Evolutionary conservation across 2,329 filamentous ascomycete species (phyloP).

Genomic region (Cladophialophora exuberans): DNA sequence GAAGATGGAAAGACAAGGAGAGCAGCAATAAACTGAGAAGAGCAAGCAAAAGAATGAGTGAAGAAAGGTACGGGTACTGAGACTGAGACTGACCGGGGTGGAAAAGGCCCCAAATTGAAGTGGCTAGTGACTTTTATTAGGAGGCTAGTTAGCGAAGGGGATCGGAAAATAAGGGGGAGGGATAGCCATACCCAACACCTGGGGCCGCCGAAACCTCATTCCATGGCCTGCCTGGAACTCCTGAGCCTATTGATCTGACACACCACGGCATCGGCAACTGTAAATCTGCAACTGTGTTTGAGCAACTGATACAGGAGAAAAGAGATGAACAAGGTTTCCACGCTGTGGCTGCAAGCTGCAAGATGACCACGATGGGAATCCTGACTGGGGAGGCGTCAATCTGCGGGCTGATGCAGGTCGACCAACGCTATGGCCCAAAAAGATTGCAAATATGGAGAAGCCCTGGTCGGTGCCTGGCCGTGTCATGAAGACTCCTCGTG

Average conservation of each 20-base stretch:
- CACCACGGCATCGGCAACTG: too few species aligned
- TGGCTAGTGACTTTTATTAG: too few species aligned
- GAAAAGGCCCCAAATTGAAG: conserved; percentile 17
- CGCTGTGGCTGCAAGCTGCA: conserved; percentile 14
- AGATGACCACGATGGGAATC: conserved; percentile 8
- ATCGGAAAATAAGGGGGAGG: conserved; percentile 34
- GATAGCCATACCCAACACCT: too few species aligned
- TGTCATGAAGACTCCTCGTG: too few species aligned
- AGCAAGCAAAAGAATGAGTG: conserved; percentile 22
- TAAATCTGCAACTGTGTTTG: too few species aligned
- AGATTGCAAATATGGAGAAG: conserved; percentile 19
- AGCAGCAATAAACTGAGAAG: conserved; percentile 6
- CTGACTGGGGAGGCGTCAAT: conserved; percentile 20
- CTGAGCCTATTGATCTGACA: too few species aligned
- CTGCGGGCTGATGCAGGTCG: conserved; percentile 13
- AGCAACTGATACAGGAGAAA: conserved; percentile 19
- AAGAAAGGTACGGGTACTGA: conserved; percentile 17
- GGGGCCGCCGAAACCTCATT: too few species aligned
- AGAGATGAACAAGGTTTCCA: conserved; percentile 5
- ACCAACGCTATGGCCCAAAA: conserved; percentile 9
- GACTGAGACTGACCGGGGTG: conserved; percentile 1
- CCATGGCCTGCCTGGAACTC: too few species aligned
- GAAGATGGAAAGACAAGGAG: conserved; percentile 23
- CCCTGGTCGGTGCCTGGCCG: conserved; percentile 1
- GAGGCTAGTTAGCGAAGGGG: conserved; percentile 29